phyloP scores from a whole-genome alignment of 352 stramenopile genomes.

The Pythium sukuiense region DNA sequence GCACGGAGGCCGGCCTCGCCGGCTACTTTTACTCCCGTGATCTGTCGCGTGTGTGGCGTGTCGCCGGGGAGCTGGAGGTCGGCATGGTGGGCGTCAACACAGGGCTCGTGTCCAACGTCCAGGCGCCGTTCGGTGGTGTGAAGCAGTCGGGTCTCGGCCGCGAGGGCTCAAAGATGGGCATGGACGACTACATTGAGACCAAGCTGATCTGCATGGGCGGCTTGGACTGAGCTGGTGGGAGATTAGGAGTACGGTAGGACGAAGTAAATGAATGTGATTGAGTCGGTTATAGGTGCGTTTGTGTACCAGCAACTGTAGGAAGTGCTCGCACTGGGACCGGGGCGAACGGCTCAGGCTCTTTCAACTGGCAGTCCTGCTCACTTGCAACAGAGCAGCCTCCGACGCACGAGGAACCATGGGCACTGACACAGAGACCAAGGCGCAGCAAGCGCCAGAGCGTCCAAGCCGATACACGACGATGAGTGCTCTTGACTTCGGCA shows the following conservation, averaged over 20 bases:
- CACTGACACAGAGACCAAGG: neutral
- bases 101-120: constrained; percentile 80
- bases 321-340: neutral
- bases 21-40: constrained; percentile 95
- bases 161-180: constrained; percentile 87
- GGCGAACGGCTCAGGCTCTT: neutral
- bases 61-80: constrained; percentile 87
- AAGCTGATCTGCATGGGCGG: constrained; percentile 93
- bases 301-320: neutral
- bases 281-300: neutral
- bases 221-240: constrained; percentile 31
- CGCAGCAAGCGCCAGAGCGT: neutral
- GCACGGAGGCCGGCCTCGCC: constrained; percentile 89
- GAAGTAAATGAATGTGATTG: constrained; percentile 1
- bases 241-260: neutral
- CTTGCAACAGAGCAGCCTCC: neutral
- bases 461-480: constrained; percentile 1
- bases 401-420: neutral
- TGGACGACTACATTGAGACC: constrained; percentile 96
- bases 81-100: constrained; percentile 96
- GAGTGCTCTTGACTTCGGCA: constrained; percentile 87
- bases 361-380: neutral
- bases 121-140: constrained; percentile 89
- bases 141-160: constrained; percentile 89
- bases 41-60: constrained; percentile 83